Base-by-base conservation (phyloP, 2,329 filamentous ascomycete genomes). In the Verticillium albo-atrum region DNA sequence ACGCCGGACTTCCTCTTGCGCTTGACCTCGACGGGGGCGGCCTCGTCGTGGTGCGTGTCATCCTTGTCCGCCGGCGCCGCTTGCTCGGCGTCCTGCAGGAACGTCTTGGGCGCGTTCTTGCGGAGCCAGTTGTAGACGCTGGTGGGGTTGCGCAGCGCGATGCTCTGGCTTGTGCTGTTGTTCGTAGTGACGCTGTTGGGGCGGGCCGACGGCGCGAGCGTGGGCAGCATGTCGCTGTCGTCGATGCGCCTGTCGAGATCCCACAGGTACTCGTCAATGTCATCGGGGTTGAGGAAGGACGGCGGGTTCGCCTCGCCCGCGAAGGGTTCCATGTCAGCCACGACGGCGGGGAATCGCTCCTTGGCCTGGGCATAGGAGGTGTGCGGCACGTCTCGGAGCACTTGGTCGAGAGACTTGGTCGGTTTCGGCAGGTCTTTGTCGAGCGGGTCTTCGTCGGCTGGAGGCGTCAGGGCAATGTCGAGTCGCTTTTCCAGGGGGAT, bases 61-160 rank as follows among this genome's bases (percentile, higher is more conserved):
- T 75, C 74, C 25, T 75, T 72, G 47, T 73, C 72, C 20, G 64
- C 71, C 56, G 37, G 26, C 17, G 69, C 66, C 1, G 67, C 71
- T 30, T 75, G 74, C 67, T 89, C 86, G 59, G 87, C 85, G 68
- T 92, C 90, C 71, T 96, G 89, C 23, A 96, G 77, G 77, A 96
- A 93, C 55, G 92, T 88, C 72, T 94, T 88, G 3, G 92, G 90
- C 61, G 91, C 88, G 73, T 97, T 83, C 70, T 91, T 88, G 63
- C 91, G 85, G 14, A 99, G 84, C 95, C 95, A 99, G 73, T 96
- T 97, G 77, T 96, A 96, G 3, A 97, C 93, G 61, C 91, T 96
- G 50, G 92, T 90, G 0, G 93, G 92, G 71, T 98, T 98, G 66
- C 80, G 78, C 50, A 79, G 72, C 52, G 76, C 59, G 70, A 66